phyloP scores from a whole-genome alignment of 768 basidiomycete species.

The Erythrobasidium yunnanense region DNA sequence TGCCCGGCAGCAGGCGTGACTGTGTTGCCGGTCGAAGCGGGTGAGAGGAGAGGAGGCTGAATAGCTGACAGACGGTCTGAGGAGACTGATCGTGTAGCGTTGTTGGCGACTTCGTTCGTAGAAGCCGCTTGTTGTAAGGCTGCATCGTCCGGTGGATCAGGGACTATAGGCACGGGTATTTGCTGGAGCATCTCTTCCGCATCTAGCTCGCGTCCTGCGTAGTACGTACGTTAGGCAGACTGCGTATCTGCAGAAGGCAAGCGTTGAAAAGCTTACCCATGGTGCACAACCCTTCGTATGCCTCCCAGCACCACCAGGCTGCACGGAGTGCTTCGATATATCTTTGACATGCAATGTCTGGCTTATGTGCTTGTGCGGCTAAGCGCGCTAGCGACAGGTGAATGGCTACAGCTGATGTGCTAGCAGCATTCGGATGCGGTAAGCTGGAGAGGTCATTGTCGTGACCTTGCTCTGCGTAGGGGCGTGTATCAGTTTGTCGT shows the following conservation, averaged over 20 bases:
- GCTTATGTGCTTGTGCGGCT: slow-evolving; percentile 67
- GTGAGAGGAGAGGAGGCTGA: no score
- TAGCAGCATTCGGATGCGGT: not conserved
- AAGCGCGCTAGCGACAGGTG: slow-evolving; percentile 66
- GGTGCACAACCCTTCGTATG: slow-evolving; percentile 73
- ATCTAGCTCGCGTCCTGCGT: not conserved
- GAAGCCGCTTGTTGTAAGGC: no score
- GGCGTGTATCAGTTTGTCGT: no score
- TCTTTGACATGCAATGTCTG: slow-evolving; percentile 58
- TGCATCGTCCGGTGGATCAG: slow-evolving; percentile 6
- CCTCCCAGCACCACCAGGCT: slow-evolving; percentile 82
- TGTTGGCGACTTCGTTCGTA: no score
- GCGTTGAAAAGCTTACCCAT: slow-evolving; percentile 49
- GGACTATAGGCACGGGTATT: slow-evolving; percentile 13
- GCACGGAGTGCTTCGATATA: slow-evolving; percentile 60
- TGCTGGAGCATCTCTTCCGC: not conserved
- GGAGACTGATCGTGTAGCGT: no score
- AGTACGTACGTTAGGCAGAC: not conserved
- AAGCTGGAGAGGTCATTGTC: not conserved
- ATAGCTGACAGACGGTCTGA: no score
- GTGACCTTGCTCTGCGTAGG: no score
- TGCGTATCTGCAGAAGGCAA: not conserved
- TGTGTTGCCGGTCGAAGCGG: no score
- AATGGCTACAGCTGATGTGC: slow-evolving; percentile 44
- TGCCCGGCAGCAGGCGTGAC: no score